Conservation (phyloP, 805 yeast genomes). For the Groenewaldozyma tartarivorans region DNA sequence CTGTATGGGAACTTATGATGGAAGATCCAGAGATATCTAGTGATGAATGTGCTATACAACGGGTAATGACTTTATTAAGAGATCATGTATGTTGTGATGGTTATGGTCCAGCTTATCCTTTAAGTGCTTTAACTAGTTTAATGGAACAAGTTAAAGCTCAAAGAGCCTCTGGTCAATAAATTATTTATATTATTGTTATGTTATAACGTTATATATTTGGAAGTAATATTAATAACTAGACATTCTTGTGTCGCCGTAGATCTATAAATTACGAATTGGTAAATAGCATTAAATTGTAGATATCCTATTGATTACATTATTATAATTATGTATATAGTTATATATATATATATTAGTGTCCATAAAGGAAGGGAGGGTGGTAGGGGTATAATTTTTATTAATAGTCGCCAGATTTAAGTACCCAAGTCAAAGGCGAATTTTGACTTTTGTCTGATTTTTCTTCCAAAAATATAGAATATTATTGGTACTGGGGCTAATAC, state of each 20-base stretch:
- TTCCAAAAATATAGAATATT: conserved; percentile 53
- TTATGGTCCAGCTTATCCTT: conserved; percentile 38
- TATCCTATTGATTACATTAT: too few species aligned
- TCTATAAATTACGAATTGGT: too few species aligned
- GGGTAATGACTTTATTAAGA: conserved; percentile 54
- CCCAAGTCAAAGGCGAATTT: conserved; percentile 65
- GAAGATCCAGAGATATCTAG: conserved; percentile 28
- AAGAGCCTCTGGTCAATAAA: too few species aligned
- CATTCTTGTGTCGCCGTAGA: too few species aligned
- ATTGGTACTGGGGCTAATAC: conserved; percentile 61
- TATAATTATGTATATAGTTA: too few species aligned
- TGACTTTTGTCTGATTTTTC: conserved; percentile 44
- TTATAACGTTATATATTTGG: too few species aligned
- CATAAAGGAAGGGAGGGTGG: background rate
- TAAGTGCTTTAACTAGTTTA: conserved; percentile 3
- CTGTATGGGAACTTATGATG: conserved; percentile 73
- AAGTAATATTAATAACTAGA: too few species aligned
- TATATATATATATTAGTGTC: conserved; percentile 1
- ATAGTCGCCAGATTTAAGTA: conserved; percentile 33
- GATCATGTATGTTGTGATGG: conserved; percentile 76
- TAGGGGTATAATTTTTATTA: background rate
- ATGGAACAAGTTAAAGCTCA: too few species aligned
- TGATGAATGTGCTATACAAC: conserved; percentile 31
- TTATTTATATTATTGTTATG: too few species aligned
- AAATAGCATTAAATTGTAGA: too few species aligned